phyloP scores from a whole-genome alignment of 2,329 filamentous ascomycete species.

The Chalara sp. region DNA sequence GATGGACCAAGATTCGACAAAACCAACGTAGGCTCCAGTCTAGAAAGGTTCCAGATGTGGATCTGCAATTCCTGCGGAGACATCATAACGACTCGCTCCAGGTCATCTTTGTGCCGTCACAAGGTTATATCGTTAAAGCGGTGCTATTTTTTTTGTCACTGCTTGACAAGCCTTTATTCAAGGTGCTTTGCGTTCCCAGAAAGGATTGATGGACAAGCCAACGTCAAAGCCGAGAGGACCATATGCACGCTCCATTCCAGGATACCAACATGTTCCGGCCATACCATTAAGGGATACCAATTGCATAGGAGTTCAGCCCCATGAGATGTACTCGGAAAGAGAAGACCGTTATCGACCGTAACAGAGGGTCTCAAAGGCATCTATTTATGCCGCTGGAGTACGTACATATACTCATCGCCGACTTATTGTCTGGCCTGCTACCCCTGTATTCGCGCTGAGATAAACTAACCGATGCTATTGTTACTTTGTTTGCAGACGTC shows the following conservation, averaged over 20 bases:
- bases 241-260: neutral
- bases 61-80: conserved; percentile 5
- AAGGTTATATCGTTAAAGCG: too few relatives aligned
- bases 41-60: neutral
- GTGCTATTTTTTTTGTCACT: too few relatives aligned
- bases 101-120: neutral
- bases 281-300: neutral
- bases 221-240: too few relatives aligned
- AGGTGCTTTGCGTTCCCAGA: too few relatives aligned
- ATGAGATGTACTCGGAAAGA: neutral
- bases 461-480: conserved; percentile 22
- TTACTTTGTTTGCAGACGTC: conserved; percentile 19
- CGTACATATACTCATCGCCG: conserved; percentile 24
- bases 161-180: too few relatives aligned
- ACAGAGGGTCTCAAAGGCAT: conserved; percentile 16
- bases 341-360: conserved; percentile 14
- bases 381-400: conserved; percentile 24
- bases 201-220: too few relatives aligned
- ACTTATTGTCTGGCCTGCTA: conserved; percentile 18
- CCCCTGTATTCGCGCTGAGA: conserved; percentile 15
- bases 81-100: neutral
- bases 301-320: neutral
- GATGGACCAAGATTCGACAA: neutral
- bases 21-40: too few relatives aligned
- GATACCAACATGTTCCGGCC: neutral